phyloP scores from a whole-genome alignment of 371 early-diverging fungal genomes.

The Mycotypha africana region DNA sequence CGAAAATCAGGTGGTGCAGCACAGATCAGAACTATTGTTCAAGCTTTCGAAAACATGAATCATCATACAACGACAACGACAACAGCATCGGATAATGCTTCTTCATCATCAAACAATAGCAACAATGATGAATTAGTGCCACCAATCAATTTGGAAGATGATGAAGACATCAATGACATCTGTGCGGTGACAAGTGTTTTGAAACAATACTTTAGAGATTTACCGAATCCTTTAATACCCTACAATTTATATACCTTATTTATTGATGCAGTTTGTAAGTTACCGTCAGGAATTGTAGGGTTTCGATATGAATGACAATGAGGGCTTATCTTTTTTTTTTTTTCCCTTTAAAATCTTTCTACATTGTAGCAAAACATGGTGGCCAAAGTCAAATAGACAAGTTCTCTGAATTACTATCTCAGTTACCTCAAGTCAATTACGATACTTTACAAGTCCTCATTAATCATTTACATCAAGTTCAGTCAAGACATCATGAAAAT shows the following conservation, averaged over 20 bases:
- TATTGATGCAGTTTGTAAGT: conserved; percentile 60
- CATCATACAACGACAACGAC: too few relatives aligned
- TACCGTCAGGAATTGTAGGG: neutral
- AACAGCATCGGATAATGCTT: too few relatives aligned
- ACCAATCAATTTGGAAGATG: conserved; percentile 48
- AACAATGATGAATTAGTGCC: too few relatives aligned
- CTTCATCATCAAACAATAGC: too few relatives aligned
- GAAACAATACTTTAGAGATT: conserved; percentile 90
- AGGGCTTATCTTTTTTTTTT: too few relatives aligned
- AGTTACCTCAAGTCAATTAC: conserved; percentile 41
- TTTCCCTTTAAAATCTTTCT: too few relatives aligned
- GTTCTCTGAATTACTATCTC: conserved; percentile 21
- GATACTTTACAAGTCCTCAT: conserved; percentile 34
- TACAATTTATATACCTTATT: conserved; percentile 73
- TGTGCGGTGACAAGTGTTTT: conserved; percentile 85
- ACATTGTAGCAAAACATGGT: conserved; percentile 13
- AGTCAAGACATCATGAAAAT: conserved; percentile 52
- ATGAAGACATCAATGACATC: conserved; percentile 54
- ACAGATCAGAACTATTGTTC: conserved; percentile 69
- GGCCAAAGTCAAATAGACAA: conserved; percentile 20
- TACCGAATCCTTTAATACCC: conserved; percentile 90
- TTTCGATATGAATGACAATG: neutral
- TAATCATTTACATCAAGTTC: conserved; percentile 49
- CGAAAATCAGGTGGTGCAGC: conserved; percentile 87
- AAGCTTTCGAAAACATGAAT: conserved; percentile 29